Percentiles rank a stretch among this genome's conserved stretches.
phyloP scores from a whole-genome alignment of 2,329 filamentous ascomycete species.

The Colletotrichum sidae region DNA sequence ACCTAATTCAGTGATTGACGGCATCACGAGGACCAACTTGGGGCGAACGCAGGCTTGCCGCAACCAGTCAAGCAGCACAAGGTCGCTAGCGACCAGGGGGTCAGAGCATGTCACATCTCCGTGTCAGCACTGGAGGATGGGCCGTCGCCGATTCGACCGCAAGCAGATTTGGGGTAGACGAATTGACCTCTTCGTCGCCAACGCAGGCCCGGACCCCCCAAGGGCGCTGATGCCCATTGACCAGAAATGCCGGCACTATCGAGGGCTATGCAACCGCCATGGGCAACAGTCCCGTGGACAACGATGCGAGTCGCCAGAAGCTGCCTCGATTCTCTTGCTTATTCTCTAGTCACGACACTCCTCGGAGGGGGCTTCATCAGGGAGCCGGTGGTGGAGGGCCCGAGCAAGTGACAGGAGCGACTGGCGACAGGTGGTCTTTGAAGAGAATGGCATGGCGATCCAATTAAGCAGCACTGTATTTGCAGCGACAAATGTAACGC shows the following conservation, averaged over 20 bases:
- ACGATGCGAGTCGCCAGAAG: constrained; percentile 10
- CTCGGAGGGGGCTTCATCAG: constrained; percentile 6
- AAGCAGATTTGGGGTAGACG: constrained; percentile 29
- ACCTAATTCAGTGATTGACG: constrained; percentile 37
- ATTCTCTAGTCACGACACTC: not conserved
- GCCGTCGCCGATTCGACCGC: constrained; percentile 35
- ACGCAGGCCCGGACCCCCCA: constrained; percentile 21
- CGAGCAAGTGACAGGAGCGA: not conserved
- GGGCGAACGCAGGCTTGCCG: constrained; percentile 32
- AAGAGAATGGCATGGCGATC: constrained; percentile 23
- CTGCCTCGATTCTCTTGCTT: not conserved
- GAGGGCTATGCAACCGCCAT: constrained; percentile 34
- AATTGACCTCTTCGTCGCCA: constrained; percentile 34
- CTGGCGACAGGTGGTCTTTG: constrained; percentile 10
- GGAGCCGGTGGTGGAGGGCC: not conserved
- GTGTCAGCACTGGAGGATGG: constrained; percentile 38
- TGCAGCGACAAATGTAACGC: constrained; percentile 26
- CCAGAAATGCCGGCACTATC: constrained; percentile 24
- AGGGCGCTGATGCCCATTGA: constrained; percentile 24
- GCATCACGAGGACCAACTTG: constrained; percentile 45
- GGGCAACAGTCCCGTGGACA: constrained; percentile 33
- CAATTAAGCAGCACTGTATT: constrained; percentile 32
- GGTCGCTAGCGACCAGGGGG: constrained; percentile 24
- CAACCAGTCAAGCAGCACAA: constrained; percentile 36
- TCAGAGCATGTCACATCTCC: constrained; percentile 39